Evolutionary conservation across 2,329 filamentous ascomycete genomes (phyloP).

Genomic region (Huntiella decipiens): DNA sequence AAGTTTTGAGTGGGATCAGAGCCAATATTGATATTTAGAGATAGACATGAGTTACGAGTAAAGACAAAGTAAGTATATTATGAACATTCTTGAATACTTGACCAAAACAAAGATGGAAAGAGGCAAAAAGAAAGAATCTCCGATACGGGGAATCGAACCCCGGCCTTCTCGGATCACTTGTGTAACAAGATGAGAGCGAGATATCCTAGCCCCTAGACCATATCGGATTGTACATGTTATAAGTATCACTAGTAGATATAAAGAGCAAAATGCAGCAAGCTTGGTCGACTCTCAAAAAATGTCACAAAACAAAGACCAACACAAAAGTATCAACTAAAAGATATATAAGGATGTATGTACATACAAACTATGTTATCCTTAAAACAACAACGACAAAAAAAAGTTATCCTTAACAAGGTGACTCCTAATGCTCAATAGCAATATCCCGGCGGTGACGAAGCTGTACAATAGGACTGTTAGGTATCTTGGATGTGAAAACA

Average conservation of each 20-base stretch:
- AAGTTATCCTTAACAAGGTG: neutral
- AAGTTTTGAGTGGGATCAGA: constrained; percentile 1
- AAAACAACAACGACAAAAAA: too few species aligned
- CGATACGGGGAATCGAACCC: constrained; percentile 14
- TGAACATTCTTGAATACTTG: neutral
- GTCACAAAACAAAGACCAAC: neutral
- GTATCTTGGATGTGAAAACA: constrained; percentile 53
- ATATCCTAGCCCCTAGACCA: too few species aligned
- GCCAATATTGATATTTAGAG: neutral
- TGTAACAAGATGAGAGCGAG: too few species aligned
- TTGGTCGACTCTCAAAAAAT: neutral
- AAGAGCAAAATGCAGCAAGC: too few species aligned
- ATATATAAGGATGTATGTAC: neutral
- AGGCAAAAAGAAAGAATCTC: constrained; percentile 2
- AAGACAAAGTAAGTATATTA: neutral
- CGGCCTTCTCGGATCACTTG: constrained; percentile 12
- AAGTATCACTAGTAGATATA: too few species aligned
- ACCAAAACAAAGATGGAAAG: neutral
- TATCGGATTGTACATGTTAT: too few species aligned
- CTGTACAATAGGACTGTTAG: constrained; percentile 47
- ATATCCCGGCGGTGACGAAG: constrained; percentile 24
- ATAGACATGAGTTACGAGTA: neutral
- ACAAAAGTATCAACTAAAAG: neutral
- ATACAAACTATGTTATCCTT: neutral
- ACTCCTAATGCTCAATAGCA: neutral